Base-by-base conservation (phyloP, 768 basidiomycete species). In the Rhodocollybia butyracea region DNA sequence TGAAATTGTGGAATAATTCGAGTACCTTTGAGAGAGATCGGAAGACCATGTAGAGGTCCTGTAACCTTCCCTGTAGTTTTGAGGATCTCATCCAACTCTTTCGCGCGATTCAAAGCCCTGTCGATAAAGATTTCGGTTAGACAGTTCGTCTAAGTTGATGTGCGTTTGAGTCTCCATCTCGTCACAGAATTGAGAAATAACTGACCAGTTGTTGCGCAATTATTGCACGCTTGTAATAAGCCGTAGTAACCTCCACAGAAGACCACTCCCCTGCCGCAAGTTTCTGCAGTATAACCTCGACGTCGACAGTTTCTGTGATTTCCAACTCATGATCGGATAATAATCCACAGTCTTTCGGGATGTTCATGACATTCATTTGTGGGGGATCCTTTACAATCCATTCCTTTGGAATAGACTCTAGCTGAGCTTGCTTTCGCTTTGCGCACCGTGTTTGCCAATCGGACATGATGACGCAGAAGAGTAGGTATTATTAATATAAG, bases 161-260 rank as follows among this genome's bases (percentile, higher is more conserved):
- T 8, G 3, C 4, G 22, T 27, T 19, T 46, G 2, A 46, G 46
- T 40, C 5, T n/a, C 3, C 12, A 31, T 52, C 19, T 13, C 15
- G 11, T 21, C 29, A 2, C 32, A 13, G 26, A 31, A 36, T 30
- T 32, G 32, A 21, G 22, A 34, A 19, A 5, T 19, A 39, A 62
- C 74, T 59, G 60, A 85, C 84, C 29, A 88, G 67, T 63, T 88
- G 85, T 12, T 89, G 86, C 2, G 86, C 86, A 27, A 89, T 64
- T 31, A 85, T 76, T 1, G 87, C 87, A 7, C 85, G 73, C 64
- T 87, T 86, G 66, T 77, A 84, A 65, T 81, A 88, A 0, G 86
- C 84, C 0, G 69, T 77, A 0, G 82, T 82, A 6, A 86, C 85
- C 21, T 79, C 76, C 2, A 82, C 77, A 1, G 84, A 76, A 1